These are phyloP conservation scores for Komagataella populi DNA, from an alignment of 805 yeast species.

Conservation along the genomic window DNA sequence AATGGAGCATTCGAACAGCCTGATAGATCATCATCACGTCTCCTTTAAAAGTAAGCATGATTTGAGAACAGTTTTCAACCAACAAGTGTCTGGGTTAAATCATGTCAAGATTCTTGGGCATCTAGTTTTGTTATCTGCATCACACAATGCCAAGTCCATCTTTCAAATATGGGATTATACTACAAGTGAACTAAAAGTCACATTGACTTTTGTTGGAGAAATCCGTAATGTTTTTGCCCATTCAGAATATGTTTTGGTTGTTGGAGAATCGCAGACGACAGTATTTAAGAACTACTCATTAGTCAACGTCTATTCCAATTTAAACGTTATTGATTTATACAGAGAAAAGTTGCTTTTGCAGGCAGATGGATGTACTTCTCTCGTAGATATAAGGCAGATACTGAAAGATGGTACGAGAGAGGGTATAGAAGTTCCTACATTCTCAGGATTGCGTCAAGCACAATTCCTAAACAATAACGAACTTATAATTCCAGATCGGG, in stretches of 20 bases:
- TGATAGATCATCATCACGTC: not conserved
- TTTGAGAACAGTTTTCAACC: not conserved
- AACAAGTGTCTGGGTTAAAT: not conserved
- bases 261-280: not conserved
- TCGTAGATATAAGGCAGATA: not conserved
- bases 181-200: not conserved
- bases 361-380: not conserved
- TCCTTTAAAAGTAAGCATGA: not conserved
- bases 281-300: not conserved
- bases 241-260: not conserved
- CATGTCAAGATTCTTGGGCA: not conserved
- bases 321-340: not conserved
- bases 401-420: not conserved
- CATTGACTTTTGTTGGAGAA: not conserved
- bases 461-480: not conserved
- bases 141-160: not conserved
- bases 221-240: not conserved
- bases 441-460: not conserved
- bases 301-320: not conserved
- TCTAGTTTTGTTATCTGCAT: not conserved
- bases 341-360: not conserved
- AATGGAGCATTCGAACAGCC: conserved; percentile 7
- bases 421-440: not conserved
- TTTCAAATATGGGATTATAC: not conserved
- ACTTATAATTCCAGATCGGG: not conserved